Percentiles rank a stretch among this genome's conserved stretches.
phyloP scores from a whole-genome alignment of 371 early-diverging fungal species.

The Syncephalastrum sp. region DNA sequence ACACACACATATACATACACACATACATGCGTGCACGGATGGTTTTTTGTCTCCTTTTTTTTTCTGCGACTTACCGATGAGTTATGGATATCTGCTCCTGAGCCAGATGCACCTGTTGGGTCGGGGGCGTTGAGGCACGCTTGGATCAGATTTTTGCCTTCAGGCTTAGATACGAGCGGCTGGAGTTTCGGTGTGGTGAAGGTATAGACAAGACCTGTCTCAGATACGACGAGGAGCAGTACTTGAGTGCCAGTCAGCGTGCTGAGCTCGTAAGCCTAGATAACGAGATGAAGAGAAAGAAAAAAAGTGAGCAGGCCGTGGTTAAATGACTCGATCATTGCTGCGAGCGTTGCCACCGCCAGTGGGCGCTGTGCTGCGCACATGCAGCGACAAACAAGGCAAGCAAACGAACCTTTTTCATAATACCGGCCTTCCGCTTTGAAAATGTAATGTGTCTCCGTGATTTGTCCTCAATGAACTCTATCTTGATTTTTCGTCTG shows the following conservation, averaged over 20 bases:
- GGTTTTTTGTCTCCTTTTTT: no score
- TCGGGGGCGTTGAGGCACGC: conserved; percentile 23
- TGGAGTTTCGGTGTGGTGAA: conserved; percentile 97
- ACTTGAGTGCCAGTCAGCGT: conserved; percentile 98
- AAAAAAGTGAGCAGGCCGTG: no score
- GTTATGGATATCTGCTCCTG: no score
- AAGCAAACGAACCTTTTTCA: conserved; percentile 80
- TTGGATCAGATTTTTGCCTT: conserved; percentile 80
- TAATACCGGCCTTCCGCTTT: conserved; percentile 96
- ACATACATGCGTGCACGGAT: no score
- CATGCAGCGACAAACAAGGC: no score
- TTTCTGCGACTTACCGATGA: no score
- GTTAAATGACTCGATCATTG: no score
- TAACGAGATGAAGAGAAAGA: no score
- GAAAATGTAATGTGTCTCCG: conserved; percentile 95
- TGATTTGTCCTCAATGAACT: conserved; percentile 91
- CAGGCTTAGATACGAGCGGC: conserved; percentile 88
- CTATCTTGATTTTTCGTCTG: conserved; percentile 91
- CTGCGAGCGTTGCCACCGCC: no score
- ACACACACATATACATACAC: no score
- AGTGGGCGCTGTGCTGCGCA: no score
- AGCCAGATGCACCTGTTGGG: background rate
- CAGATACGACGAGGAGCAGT: conserved; percentile 94
- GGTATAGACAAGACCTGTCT: conserved; percentile 98
- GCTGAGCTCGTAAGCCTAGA: conserved; percentile 94